A percentile compares a stretch with the other conserved stretches of the same genome.
phyloP scores from a whole-genome alignment of 768 basidiomycete species.

The Roridomyces roridus region DNA sequence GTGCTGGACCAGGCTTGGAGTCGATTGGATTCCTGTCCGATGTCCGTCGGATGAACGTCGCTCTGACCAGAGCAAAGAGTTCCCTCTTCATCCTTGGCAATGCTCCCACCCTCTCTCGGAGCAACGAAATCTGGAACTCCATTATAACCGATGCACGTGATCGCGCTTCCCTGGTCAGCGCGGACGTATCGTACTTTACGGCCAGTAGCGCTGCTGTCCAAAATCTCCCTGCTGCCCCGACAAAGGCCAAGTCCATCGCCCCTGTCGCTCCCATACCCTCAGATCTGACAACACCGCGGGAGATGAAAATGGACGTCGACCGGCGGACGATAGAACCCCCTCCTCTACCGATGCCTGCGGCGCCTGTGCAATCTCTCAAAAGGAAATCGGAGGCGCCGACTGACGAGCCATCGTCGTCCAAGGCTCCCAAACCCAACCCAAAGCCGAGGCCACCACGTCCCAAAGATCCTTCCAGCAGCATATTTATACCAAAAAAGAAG shows the following conservation, averaged over 20 bases:
- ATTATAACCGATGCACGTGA: constrained; percentile 80
- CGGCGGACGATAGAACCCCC: constrained; percentile 10
- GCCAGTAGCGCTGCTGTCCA: constrained; percentile 23
- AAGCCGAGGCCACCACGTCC: constrained; percentile 38
- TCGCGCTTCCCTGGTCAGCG: constrained; percentile 68
- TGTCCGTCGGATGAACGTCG: constrained; percentile 95
- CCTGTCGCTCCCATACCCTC: constrained; percentile 27
- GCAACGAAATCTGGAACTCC: constrained; percentile 77
- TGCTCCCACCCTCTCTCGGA: constrained; percentile 86
- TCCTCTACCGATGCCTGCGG: not conserved
- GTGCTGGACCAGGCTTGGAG: constrained; percentile 85
- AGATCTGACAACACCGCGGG: constrained; percentile 46
- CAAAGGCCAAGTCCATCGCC: constrained; percentile 29
- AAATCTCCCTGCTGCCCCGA: constrained; percentile 17
- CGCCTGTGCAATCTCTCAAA: constrained; percentile 35
- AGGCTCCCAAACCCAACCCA: constrained; percentile 10
- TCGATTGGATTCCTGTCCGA: constrained; percentile 92
- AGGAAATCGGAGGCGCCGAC: constrained; percentile 18
- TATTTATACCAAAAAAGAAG: constrained; percentile 72
- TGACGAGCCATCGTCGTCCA: not conserved
- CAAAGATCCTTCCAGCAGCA: constrained; percentile 39
- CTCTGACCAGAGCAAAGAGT: constrained; percentile 93
- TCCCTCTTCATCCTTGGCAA: constrained; percentile 95
- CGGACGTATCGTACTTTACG: constrained; percentile 52
- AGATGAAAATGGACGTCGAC: constrained; percentile 28